These are phyloP conservation scores for Stagonosporopsis chrysanthemi DNA, from an alignment of 2,329 filamentous ascomycete species.

Conservation along the genomic window DNA sequence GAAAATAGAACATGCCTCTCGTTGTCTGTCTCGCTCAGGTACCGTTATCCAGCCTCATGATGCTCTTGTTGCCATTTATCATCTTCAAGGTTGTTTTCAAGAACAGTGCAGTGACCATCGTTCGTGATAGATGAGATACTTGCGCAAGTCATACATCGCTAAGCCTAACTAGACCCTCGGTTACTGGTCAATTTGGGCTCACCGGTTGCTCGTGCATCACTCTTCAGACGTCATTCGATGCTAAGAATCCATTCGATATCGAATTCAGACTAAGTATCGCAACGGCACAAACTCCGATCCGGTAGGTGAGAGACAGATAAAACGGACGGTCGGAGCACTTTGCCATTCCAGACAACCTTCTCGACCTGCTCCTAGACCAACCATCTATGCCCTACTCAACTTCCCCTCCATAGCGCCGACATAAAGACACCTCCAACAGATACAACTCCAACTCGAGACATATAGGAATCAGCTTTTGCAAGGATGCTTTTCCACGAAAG, in stretches of 20 bases:
- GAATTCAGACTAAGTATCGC: slow-evolving; percentile 37
- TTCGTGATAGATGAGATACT: background rate
- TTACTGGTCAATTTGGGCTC: slow-evolving; percentile 8
- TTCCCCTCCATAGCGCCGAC: slow-evolving; percentile 10
- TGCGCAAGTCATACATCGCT: slow-evolving; percentile 4
- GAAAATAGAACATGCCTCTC: slow-evolving; percentile 13
- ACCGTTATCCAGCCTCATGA: slow-evolving; percentile 4
- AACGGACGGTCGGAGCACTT: slow-evolving; percentile 14
- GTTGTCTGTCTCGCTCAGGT: background rate
- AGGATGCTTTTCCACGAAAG: slow-evolving; percentile 11
- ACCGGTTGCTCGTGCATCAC: slow-evolving; percentile 18
- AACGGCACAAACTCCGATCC: slow-evolving; percentile 33
- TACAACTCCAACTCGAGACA: slow-evolving; percentile 14
- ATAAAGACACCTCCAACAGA: slow-evolving; percentile 10
- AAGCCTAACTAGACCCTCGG: slow-evolving; percentile 9
- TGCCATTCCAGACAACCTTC: slow-evolving; percentile 16
- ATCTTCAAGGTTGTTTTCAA: background rate
- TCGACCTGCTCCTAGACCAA: slow-evolving; percentile 4
- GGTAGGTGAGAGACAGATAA: slow-evolving; percentile 29
- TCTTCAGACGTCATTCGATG: slow-evolving; percentile 13
- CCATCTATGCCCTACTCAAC: slow-evolving; percentile 11
- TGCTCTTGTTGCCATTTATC: background rate
- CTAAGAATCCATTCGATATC: slow-evolving; percentile 37
- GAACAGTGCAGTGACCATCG: background rate
- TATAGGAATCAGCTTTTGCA: slow-evolving; percentile 9